Evolutionary conservation across 352 stramenopile genomes (phyloP).

Genomic region (Peronosclerospora sorghi): DNA sequence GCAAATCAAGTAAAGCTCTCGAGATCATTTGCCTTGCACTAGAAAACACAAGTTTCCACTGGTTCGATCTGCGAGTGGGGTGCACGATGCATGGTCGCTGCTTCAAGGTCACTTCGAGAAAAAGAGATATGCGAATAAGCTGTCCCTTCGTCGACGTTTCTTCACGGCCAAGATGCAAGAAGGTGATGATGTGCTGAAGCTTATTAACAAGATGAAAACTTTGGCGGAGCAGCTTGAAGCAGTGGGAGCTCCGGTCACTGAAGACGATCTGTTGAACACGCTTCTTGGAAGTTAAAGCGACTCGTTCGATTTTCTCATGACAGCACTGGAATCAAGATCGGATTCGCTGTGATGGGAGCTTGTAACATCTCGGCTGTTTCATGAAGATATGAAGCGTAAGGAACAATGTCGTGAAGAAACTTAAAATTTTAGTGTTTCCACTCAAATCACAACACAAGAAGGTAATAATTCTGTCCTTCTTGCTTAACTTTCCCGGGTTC

Average conservation of each 20-base stretch:
- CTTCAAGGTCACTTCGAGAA: constrained; percentile 17
- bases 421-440: no score
- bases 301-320: neutral
- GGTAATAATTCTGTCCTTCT: no score
- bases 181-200: constrained; percentile 13
- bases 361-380: neutral
- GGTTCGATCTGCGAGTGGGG: constrained; percentile 5
- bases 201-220: constrained; percentile 8
- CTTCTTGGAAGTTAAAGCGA: neutral
- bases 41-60: constrained; percentile 15
- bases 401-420: no score
- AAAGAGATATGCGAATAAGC: constrained; percentile 10
- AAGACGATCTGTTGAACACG: neutral
- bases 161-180: constrained; percentile 5
- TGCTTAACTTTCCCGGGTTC: no score
- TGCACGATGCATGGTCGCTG: constrained; percentile 8
- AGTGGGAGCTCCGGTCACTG: no score
- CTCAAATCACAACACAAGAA: no score
- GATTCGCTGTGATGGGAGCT: neutral
- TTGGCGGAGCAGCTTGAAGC: no score
- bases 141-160: no score
- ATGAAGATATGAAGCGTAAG: neutral
- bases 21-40: constrained; percentile 9
- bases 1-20: constrained; percentile 6
- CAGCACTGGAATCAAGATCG: neutral